Percentiles rank a stretch among this genome's conserved stretches.
Conservation (phyloP, 139 green algal genomes). For the Picochlorum sp. region DNA sequence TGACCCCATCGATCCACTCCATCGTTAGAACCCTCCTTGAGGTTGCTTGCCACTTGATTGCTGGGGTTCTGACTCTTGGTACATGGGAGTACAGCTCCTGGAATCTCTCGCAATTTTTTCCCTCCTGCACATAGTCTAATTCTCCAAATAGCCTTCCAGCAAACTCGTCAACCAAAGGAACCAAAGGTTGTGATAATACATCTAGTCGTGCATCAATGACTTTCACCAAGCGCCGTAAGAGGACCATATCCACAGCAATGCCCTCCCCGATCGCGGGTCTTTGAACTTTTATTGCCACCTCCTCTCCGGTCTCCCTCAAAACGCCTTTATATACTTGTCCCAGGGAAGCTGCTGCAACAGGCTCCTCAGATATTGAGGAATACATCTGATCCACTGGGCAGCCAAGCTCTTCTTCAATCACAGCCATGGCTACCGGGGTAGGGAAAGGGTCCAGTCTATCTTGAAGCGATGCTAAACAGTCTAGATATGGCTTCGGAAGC, state of each 20-base stretch:
- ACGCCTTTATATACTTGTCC: conserved; percentile 82
- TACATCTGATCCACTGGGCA: conserved; percentile 52
- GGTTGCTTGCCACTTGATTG: conserved; percentile 65
- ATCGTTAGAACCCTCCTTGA: conserved; percentile 76
- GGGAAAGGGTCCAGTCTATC: conserved; percentile 40
- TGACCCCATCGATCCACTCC: conserved; percentile 96
- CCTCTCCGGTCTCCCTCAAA: conserved; percentile 61
- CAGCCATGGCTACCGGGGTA: conserved; percentile 12
- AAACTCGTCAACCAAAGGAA: conserved; percentile 95
- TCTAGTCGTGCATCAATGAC: conserved; percentile 59
- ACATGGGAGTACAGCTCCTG: conserved; percentile 57
- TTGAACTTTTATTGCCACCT: conserved; percentile 96
- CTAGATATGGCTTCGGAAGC: conserved; percentile 53
- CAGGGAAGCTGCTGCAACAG: conserved; percentile 76
- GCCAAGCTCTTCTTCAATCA: conserved; percentile 83
- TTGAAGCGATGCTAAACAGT: conserved; percentile 69
- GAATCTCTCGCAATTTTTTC: conserved; percentile 83
- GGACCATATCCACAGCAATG: conserved; percentile 85
- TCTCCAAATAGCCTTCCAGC: conserved; percentile 86
- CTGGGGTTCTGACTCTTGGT: conserved; percentile 58
- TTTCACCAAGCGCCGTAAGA: conserved; percentile 71
- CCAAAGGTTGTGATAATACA: conserved; percentile 63
- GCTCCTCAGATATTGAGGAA: conserved; percentile 47
- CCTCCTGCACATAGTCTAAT: conserved; percentile 90
- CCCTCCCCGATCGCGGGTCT: conserved; percentile 79